phyloP scores from a whole-genome alignment of 805 yeast species.

The Metschnikowia baotianmanensis region DNA sequence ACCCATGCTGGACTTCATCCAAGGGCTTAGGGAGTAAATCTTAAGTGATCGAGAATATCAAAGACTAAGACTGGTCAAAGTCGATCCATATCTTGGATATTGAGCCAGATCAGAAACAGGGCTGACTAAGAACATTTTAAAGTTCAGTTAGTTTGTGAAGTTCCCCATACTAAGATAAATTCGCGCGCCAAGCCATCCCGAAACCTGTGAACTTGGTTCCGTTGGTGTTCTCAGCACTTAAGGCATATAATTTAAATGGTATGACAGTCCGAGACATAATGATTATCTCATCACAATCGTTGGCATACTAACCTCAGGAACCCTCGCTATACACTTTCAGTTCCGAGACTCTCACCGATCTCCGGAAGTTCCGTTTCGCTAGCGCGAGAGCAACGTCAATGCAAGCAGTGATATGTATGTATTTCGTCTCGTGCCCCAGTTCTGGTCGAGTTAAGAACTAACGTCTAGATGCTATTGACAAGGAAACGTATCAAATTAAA shows the following conservation, averaged over 20 bases:
- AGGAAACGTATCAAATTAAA: slow-evolving; percentile 49
- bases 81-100: no score
- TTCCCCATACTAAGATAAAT: no score
- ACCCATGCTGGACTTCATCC: no score
- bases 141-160: background rate
- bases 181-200: no score
- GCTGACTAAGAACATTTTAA: background rate
- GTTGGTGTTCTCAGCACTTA: no score
- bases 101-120: no score
- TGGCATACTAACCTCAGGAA: slow-evolving; percentile 15
- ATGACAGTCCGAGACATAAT: background rate
- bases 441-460: slow-evolving; percentile 7
- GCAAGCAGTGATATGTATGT: slow-evolving; percentile 61
- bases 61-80: no score
- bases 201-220: background rate
- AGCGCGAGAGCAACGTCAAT: slow-evolving; percentile 62
- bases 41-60: no score
- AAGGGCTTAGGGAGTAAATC: no score
- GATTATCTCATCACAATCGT: no score
- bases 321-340: slow-evolving; percentile 59
- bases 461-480: slow-evolving; percentile 51
- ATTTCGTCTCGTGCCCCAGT: no score
- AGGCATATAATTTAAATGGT: no score
- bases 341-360: slow-evolving; percentile 54
- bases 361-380: slow-evolving; percentile 70